Evolutionary conservation across 371 early-diverging fungal species (phyloP).

Genomic region (Lichtheimia ramosa): DNA sequence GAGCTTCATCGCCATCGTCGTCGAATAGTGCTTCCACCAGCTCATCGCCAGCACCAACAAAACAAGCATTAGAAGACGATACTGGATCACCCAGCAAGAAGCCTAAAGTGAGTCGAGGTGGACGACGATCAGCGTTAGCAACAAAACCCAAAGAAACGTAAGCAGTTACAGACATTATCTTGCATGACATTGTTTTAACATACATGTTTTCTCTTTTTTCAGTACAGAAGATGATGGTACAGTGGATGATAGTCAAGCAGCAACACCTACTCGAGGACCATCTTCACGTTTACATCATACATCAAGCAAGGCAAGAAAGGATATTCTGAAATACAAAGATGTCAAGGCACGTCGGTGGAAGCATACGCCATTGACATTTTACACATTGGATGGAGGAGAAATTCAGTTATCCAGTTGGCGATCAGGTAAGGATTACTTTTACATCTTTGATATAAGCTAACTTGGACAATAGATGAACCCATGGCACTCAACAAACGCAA

Average conservation of each 20-base stretch:
- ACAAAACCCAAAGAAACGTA: not conserved
- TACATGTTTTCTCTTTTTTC: not conserved
- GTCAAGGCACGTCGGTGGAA: constrained; percentile 35
- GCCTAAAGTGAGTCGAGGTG: constrained; percentile 2
- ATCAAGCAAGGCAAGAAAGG: constrained; percentile 14
- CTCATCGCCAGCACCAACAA: constrained; percentile 10
- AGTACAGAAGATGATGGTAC: not conserved
- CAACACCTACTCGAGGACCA: not conserved
- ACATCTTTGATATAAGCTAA: not conserved
- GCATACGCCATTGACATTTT: constrained; percentile 26
- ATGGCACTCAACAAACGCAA: constrained; percentile 37
- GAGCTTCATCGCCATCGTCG: constrained; percentile 12
- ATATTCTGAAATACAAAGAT: constrained; percentile 38
- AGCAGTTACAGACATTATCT: not conserved
- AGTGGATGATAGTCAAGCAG: not conserved
- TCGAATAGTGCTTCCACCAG: constrained; percentile 8
- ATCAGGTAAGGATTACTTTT: constrained; percentile 20
- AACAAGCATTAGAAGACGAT: constrained; percentile 1
- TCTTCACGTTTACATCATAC: not conserved
- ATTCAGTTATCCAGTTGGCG: constrained; percentile 29
- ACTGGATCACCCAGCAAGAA: constrained; percentile 8
- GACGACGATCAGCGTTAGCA: not conserved
- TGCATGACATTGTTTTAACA: not conserved
- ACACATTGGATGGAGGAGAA: constrained; percentile 34
- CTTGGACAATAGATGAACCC: constrained; percentile 20